Conservation (phyloP, 768 basidiomycete species). For the Coprinopsis cinerea region DNA sequence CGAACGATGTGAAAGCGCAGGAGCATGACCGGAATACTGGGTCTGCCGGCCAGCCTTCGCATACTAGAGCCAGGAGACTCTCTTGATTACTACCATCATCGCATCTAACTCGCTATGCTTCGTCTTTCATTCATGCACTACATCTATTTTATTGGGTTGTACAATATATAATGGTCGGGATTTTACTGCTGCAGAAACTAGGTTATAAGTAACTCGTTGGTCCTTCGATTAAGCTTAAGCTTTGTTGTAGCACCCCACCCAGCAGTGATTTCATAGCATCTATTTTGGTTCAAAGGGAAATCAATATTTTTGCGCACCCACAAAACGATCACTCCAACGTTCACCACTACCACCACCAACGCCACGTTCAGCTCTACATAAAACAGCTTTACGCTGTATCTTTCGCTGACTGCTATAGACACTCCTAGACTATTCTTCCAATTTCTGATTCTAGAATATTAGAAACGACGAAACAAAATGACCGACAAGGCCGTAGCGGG, state of each 20-base stretch:
- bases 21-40: neutral
- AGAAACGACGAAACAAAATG: conserved; percentile 1
- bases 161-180: too few species aligned
- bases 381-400: neutral
- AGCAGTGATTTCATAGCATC: too few species aligned
- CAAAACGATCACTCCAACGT: neutral
- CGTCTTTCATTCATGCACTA: too few species aligned
- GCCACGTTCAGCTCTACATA: neutral
- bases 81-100: neutral
- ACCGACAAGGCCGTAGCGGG: neutral
- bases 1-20: neutral
- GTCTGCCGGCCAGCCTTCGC: neutral
- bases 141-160: neutral
- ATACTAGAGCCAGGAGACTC: neutral
- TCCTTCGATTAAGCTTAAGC: too few species aligned
- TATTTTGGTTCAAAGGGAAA: too few species aligned
- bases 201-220: too few species aligned
- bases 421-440: neutral
- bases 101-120: neutral
- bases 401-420: neutral
- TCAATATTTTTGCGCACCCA: neutral
- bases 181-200: too few species aligned
- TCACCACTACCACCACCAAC: neutral
- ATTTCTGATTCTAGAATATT: neutral
- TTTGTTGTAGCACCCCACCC: too few species aligned